Conservation (phyloP, 2,329 filamentous ascomycete species). For the Teratosphaeria viscida region DNA sequence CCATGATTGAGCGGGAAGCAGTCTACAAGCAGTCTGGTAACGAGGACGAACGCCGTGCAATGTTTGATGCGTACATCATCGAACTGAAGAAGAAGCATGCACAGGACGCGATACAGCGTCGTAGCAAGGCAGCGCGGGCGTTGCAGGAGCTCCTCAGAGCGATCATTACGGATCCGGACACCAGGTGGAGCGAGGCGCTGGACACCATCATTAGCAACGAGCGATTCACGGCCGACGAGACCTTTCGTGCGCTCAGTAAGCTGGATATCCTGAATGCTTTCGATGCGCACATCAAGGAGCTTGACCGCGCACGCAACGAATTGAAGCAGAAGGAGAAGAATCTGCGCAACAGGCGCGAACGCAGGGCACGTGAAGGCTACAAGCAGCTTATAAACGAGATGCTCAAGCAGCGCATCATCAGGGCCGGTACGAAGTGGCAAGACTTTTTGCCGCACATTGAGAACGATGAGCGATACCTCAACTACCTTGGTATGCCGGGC, state of each 20-base stretch:
- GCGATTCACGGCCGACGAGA: slow-evolving; percentile 69
- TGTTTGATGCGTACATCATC: slow-evolving; percentile 88
- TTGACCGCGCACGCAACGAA: slow-evolving; percentile 88
- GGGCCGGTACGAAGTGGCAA: slow-evolving; percentile 83
- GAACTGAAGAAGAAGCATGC: slow-evolving; percentile 72
- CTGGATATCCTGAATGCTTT: slow-evolving; percentile 88
- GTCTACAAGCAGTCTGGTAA: slow-evolving; percentile 86
- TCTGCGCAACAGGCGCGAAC: slow-evolving; percentile 67
- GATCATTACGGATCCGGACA: slow-evolving; percentile 82
- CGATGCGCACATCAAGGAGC: slow-evolving; percentile 84
- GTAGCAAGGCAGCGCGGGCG: slow-evolving; percentile 75
- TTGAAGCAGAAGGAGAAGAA: slow-evolving; percentile 79
- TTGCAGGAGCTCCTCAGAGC: slow-evolving; percentile 67
- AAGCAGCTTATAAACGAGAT: slow-evolving; percentile 64
- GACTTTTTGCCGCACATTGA: slow-evolving; percentile 65
- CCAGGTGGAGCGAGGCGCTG: slow-evolving; percentile 86
- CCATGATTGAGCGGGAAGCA: slow-evolving; percentile 88
- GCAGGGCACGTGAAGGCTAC: slow-evolving; percentile 77
- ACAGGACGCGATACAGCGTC: slow-evolving; percentile 61
- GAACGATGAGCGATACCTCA: slow-evolving; percentile 70
- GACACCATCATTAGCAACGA: slow-evolving; percentile 66
- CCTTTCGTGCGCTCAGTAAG: slow-evolving; percentile 75
- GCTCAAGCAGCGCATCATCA: slow-evolving; percentile 66
- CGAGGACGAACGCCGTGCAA: slow-evolving; percentile 74
- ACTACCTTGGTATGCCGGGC: slow-evolving; percentile 64